phyloP scores from a whole-genome alignment of 768 basidiomycete genomes.

The Rhizopogon salebrosus region DNA sequence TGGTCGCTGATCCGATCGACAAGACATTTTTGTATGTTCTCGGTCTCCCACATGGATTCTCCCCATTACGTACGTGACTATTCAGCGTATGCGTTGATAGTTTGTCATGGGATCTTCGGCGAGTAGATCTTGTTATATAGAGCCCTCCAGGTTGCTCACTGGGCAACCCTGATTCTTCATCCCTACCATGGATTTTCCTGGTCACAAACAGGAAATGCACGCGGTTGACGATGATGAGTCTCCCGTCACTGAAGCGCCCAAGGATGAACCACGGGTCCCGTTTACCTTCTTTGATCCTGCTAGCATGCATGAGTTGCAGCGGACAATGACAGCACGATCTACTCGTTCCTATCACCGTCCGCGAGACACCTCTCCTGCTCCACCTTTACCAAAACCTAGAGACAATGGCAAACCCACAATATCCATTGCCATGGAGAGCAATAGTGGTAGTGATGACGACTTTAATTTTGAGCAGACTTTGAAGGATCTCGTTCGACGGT shows the following conservation, averaged over 20 bases:
- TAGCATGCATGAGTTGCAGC: not conserved
- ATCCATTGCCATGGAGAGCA: not conserved
- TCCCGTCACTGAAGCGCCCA: not conserved
- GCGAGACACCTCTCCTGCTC: not conserved
- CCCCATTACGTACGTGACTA: not conserved
- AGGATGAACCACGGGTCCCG: not conserved
- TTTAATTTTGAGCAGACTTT: conserved; percentile 28
- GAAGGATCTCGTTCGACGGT: conserved; percentile 19
- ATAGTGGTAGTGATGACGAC: conserved; percentile 28
- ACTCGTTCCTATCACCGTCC: not conserved
- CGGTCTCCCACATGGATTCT: not conserved
- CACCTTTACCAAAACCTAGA: not conserved
- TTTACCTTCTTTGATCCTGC: not conserved
- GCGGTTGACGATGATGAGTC: not conserved
- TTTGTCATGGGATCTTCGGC: not conserved
- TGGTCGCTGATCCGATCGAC: not conserved
- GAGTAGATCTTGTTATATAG: not conserved
- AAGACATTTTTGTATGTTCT: not conserved
- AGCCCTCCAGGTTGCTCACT: not conserved
- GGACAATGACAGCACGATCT: not conserved
- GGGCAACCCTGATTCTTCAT: not conserved
- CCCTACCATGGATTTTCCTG: not conserved
- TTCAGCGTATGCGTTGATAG: not conserved
- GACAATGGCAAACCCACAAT: not conserved
- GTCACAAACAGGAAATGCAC: not conserved